Base-by-base conservation (phyloP, 2,329 filamentous ascomycete genomes). In the Calonectria pauciramosa region DNA sequence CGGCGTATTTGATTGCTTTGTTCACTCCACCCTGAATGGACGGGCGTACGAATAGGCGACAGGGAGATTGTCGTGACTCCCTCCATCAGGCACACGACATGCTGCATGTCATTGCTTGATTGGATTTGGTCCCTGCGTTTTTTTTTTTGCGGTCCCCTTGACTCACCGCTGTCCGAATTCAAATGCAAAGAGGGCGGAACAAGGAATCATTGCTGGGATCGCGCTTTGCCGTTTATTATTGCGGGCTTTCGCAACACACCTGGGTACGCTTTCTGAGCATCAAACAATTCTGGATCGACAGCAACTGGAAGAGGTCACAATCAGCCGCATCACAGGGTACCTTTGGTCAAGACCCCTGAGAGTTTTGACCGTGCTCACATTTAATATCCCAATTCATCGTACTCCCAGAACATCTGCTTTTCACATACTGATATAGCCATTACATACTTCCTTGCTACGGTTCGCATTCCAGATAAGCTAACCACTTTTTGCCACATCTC, bases 61-160 rank as follows among this genome's bases (percentile, higher is more conserved):
- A 34, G 65, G 51, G 41, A n/a, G 76, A 79, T 78, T 80, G 79
- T 78, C 76, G 75, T 76, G 69, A 51, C 59, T 71, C 52, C 68
- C 72, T 70, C 63, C 13, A 67, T 75, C 41, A 73, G 41, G 74
- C 77, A 78, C 76, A 74, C 73, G 76, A 79, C 72, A 72, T 32
- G 47, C 76, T 64, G 59, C 65, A 68, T 65, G 68, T 70, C 68
- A 65, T 63, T 67, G 47, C 32, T 49, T 41, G 56, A 54, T 49
- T 65, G 60, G 38, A 54, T 38, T 32, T 26, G 41, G 59, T 41
- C 59, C 59, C 68, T 65, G 68, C 68, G 36, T 71, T 65, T 56
- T 64, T 54, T n/a, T n/a, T 59, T 38, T 52, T 52, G 56, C 56
- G 56, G 56, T n/a, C 38, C 28, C 23, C 20, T 52, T 71, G 71